Evolutionary conservation across 2,329 filamentous ascomycete species (phyloP).

Genomic region (Falciphora oryzae): DNA sequence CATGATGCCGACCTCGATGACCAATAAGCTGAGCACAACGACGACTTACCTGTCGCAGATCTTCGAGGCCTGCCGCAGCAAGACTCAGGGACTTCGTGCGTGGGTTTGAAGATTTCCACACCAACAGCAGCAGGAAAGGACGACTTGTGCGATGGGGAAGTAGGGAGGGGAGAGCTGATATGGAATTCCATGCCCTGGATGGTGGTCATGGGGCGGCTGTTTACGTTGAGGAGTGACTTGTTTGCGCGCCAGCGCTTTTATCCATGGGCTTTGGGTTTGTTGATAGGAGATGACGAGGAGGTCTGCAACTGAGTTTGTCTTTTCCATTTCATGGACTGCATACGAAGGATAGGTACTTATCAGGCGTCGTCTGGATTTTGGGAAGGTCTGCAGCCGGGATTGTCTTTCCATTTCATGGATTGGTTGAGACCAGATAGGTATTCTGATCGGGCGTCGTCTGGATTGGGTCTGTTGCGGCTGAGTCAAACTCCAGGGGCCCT

Average conservation of each 20-base stretch:
- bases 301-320: too few species aligned
- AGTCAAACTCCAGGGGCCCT: not conserved
- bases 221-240: too few species aligned
- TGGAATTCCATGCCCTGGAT: not conserved
- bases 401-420: not conserved
- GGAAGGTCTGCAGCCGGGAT: too few species aligned
- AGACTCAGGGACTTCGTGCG: not conserved
- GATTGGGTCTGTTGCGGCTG: not conserved
- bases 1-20: slow-evolving; percentile 35
- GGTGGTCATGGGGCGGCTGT: too few species aligned
- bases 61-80: not conserved
- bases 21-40: not conserved
- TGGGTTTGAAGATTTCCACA: not conserved
- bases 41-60: not conserved
- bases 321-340: too few species aligned
- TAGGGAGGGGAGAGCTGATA: not conserved
- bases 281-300: too few species aligned
- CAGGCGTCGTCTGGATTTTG: too few species aligned
- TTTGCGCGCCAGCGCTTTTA: too few species aligned
- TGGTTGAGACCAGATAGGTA: not conserved
- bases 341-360: too few species aligned
- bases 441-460: not conserved
- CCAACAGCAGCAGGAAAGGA: not conserved
- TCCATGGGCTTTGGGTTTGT: too few species aligned
- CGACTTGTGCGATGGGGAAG: not conserved